Evolutionary conservation across 768 basidiomycete species (phyloP), one percentile per base, ranked within the genome.

Genomic region (Trametes cubensis): DNA sequence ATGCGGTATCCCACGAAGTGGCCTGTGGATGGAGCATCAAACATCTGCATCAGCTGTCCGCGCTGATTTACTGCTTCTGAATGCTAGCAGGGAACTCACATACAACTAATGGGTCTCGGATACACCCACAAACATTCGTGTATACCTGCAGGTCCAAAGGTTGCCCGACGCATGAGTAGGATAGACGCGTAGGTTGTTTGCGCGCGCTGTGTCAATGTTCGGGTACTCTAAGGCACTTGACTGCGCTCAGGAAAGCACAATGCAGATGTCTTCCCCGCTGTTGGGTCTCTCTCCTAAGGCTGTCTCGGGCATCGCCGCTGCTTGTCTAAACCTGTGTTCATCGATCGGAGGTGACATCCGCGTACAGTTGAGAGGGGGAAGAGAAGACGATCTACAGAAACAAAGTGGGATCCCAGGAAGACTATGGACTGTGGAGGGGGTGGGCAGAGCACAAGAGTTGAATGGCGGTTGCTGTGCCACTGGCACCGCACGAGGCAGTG

Each of bases 1-100:
- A 52, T 41, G 17, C 30, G 41, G 49, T 50, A 21, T 59, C 58
- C 58, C 58, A 59, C 49, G 58, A 4, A 45, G 41, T n/a, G 57
- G 57, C 6, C 30, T 42, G 49, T 50, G 30, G 25, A 45, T 59
- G 49, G 49, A 59, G 49, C 49, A 59, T 51, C 58, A 59, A 13
- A 11, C 49, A 42, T 44, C 49, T 44, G n/a, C 58, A 52, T 59
- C 58, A 59, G 41, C 28, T 23, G 38, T 48, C 49, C 25, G 41
- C 26, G 46, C 25, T 42, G 40, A 34, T 51, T 41, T 28, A 59
- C 47, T 26, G 34, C 58, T 59, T 44, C 42, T 52, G 2, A 41
- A 30, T 20, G 47, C 57, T 42, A 44, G 25, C 30, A 13, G 23
- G 47, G 6, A n/a, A 48, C 48, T 42, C 41, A 51, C 58, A 59